Evolutionary conservation across 495 filamentous ascomycete genomes (phyloP).

Genomic region (Neurospora sp.): DNA sequence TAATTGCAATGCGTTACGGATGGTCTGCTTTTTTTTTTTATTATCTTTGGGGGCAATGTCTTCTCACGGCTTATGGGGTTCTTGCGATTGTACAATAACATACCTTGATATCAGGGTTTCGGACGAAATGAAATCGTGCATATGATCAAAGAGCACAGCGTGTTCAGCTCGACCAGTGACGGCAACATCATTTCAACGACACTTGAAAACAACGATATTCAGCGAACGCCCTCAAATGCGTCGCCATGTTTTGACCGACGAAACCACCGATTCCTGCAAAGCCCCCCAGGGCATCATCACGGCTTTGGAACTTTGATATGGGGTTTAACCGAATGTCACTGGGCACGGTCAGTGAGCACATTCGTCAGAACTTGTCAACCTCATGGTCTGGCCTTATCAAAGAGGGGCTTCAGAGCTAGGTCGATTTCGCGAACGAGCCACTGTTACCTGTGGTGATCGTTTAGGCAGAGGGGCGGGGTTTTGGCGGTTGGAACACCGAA

Average conservation of each 20-base stretch:
- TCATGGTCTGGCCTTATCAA: background rate
- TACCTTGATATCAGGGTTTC: constrained; percentile 50
- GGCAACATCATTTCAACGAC: background rate
- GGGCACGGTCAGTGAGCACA: background rate
- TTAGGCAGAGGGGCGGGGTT: background rate
- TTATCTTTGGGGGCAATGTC: constrained; percentile 55
- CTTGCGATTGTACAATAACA: constrained; percentile 69
- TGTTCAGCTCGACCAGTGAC: background rate
- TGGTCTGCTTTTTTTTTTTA: constrained; percentile 51
- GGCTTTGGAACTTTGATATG: background rate
- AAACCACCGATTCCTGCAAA: background rate
- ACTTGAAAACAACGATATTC: background rate
- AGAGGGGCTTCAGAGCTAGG: constrained; percentile 6
- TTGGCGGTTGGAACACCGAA: background rate
- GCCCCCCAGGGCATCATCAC: background rate
- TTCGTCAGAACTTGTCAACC: background rate
- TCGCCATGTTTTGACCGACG: background rate
- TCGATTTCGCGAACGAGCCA: background rate
- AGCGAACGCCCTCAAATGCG: background rate
- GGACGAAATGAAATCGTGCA: constrained; percentile 53
- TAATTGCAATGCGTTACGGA: constrained; percentile 70
- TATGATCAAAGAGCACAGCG: constrained; percentile 33
- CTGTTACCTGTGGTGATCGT: constrained; percentile 1
- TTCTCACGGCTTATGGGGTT: constrained; percentile 60
- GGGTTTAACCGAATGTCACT: background rate